Evolutionary conservation across 129 eudicot genomes (phyloP), one percentile per base, ranked within the genome.

Genomic region (Ambrosia artemisiifolia): DNA sequence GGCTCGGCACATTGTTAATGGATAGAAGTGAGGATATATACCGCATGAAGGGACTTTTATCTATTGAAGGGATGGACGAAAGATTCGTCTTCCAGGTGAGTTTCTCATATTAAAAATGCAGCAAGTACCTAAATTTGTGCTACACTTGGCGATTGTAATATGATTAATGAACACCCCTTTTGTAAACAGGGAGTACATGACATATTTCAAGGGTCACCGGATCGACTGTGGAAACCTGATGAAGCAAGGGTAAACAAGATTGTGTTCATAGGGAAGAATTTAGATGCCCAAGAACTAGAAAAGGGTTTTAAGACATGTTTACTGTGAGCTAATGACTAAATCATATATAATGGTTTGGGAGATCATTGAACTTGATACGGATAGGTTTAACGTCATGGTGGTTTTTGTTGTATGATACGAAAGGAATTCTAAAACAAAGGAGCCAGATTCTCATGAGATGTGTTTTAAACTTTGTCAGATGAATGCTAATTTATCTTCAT

Each of bases 161-260:
- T 6, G 44, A 46, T 30, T 69, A 30, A 12, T 55, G 30, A 62
- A 20, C 69, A n/a, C 30, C 40, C 40, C 13, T 11, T 28, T 54
- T 17, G 55, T n/a, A 30, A 50, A 75, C 85, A 94, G 99, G 99
- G 99, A 38, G 99, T 94, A 10, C 99, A 94, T 48, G 99, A 94
- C 70, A 94, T 94, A 79, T 94, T 94, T 75, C 99, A 94, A 81
- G 99, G 99, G 63, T 94, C 99, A 20, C 99, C 99, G 1, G 99
- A 94, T 34, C 83, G 97, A 43, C 71, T 53, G 36, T 94, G 99
- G 99, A 80, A 78, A 6, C 74, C 90, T n/a, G 87, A 94, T 3
- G 99, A 94, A 70, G 60, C 88, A 43, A 82, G 96, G 77, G 75
- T 81, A 12, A 95, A 90, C 84, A 95, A 95, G 91, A 82, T 95